phyloP scores from a whole-genome alignment of 1,139 yeast species.

The Magnusiomyces sp. region DNA sequence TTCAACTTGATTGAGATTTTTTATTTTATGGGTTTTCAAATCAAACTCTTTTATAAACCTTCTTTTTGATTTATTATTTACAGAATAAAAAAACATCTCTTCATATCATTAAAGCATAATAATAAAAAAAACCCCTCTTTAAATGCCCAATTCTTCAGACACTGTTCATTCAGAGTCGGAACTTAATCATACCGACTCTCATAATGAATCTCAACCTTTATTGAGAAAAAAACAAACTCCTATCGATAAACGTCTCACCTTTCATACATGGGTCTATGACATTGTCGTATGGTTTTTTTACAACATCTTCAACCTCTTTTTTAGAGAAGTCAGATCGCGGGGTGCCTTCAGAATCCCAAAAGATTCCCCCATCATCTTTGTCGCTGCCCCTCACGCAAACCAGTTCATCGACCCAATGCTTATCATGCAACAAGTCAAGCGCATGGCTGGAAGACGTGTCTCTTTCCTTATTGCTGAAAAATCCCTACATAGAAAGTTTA shows the following conservation, averaged over 20 bases:
- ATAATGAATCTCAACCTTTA: too few relatives aligned
- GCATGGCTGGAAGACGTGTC: slow-evolving; percentile 63
- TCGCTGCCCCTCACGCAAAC: slow-evolving; percentile 96
- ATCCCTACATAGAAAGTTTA: slow-evolving; percentile 56
- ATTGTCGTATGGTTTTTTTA: slow-evolving; percentile 31
- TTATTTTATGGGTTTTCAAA: too few relatives aligned
- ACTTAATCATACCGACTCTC: too few relatives aligned
- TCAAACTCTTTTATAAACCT: too few relatives aligned
- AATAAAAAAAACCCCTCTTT: too few relatives aligned
- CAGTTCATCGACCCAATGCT: slow-evolving; percentile 91
- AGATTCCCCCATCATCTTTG: slow-evolving; percentile 81
- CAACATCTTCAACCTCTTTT: slow-evolving; percentile 51
- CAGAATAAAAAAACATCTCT: too few relatives aligned
- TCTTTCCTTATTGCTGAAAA: slow-evolving; percentile 84
- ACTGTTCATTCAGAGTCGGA: too few relatives aligned
- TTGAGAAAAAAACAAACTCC: slow-evolving; percentile 10
- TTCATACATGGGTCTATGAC: slow-evolving; percentile 29
- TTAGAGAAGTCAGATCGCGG: slow-evolving; percentile 81
- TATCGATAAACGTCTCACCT: slow-evolving; percentile 17
- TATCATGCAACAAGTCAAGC: slow-evolving; percentile 71
- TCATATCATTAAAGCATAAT: too few relatives aligned
- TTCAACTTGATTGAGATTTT: too few relatives aligned
- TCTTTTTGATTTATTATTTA: too few relatives aligned
- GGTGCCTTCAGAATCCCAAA: slow-evolving; percentile 86
- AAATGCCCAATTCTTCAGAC: too few relatives aligned